These are phyloP conservation scores for Calonectria ilicicola DNA, from an alignment of 2,329 filamentous ascomycete species.

Conservation along the genomic window DNA sequence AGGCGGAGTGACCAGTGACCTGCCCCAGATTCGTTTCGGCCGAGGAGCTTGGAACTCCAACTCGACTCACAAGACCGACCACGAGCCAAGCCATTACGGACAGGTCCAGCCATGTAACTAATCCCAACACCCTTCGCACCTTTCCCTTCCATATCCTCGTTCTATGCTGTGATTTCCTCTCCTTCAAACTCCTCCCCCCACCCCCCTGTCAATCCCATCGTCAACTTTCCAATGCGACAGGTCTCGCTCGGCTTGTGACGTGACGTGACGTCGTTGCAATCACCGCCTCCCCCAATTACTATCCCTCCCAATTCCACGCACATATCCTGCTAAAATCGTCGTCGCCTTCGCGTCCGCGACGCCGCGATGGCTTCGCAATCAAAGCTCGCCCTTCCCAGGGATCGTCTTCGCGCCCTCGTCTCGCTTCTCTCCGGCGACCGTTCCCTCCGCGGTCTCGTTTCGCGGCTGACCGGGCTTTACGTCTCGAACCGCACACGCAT, in stretches of 20 bases:
- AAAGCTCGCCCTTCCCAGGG: constrained; percentile 72
- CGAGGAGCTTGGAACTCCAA: constrained; percentile 40
- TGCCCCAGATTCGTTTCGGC: constrained; percentile 43
- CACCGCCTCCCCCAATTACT: neutral
- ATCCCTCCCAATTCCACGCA: neutral
- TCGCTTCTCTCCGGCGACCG: constrained; percentile 66
- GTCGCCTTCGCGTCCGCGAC: constrained; percentile 1
- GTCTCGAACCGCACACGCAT: constrained; percentile 84
- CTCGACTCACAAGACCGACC: constrained; percentile 14
- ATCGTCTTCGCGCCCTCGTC: constrained; percentile 61
- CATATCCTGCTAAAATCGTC: neutral
- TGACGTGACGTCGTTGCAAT: constrained; percentile 41
- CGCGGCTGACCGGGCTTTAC: constrained; percentile 78
- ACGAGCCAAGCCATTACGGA: constrained; percentile 1
- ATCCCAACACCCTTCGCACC: neutral
- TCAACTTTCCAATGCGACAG: neutral
- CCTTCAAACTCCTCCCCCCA: neutral
- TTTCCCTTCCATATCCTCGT: neutral
- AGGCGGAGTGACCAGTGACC: constrained; percentile 31
- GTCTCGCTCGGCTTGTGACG: constrained; percentile 32
- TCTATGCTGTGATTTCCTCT: neutral
- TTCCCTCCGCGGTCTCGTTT: constrained; percentile 73
- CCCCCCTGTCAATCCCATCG: neutral
- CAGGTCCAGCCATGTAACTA: constrained; percentile 16
- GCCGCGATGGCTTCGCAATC: constrained; percentile 78